phyloP scores from a whole-genome alignment of 1,284 basidiomycete species.

The Ustilago tritici region DNA sequence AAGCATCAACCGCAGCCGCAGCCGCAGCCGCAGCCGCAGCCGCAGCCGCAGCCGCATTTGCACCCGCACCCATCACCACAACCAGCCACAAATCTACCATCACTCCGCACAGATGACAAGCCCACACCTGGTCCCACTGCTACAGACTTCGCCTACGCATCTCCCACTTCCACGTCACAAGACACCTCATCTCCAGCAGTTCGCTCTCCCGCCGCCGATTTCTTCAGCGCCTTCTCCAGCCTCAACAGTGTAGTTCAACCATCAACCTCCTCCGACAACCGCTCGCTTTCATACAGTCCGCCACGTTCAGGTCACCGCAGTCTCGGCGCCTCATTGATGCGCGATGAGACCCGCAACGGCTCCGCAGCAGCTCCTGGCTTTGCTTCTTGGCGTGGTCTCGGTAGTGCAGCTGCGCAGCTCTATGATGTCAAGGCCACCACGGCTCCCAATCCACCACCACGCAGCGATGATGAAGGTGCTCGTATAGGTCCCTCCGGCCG shows the following conservation, averaged over 20 bases:
- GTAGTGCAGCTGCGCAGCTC: conserved; percentile 45
- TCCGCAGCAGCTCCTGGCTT: conserved; percentile 29
- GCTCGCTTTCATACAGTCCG: conserved; percentile 49
- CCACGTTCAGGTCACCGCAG: conserved; percentile 40
- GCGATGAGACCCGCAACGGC: conserved; percentile 27
- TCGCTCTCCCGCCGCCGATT: conserved; percentile 78
- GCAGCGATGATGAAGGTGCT: conserved; percentile 56
- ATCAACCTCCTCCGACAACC: conserved; percentile 28
- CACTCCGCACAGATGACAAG: conserved; percentile 23
- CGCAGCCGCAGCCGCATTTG: neutral
- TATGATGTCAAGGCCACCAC: conserved; percentile 27
- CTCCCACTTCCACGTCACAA: conserved; percentile 20
- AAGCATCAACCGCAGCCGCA: neutral
- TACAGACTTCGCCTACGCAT: conserved; percentile 11
- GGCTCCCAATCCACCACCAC: conserved; percentile 26
- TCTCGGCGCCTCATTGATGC: conserved; percentile 31
- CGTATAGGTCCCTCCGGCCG: conserved; percentile 55
- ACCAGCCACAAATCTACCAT: conserved; percentile 4
- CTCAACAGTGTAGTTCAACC: conserved; percentile 47
- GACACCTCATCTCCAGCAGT: conserved; percentile 15
- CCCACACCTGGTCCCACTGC: conserved; percentile 2
- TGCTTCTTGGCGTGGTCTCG: conserved; percentile 39
- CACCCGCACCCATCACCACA: neutral
- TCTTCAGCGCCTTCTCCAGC: conserved; percentile 77
- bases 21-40: neutral